Conservation (phyloP, 352 stramenopile species). For the Hyaloperonospora arabidopsidis region DNA sequence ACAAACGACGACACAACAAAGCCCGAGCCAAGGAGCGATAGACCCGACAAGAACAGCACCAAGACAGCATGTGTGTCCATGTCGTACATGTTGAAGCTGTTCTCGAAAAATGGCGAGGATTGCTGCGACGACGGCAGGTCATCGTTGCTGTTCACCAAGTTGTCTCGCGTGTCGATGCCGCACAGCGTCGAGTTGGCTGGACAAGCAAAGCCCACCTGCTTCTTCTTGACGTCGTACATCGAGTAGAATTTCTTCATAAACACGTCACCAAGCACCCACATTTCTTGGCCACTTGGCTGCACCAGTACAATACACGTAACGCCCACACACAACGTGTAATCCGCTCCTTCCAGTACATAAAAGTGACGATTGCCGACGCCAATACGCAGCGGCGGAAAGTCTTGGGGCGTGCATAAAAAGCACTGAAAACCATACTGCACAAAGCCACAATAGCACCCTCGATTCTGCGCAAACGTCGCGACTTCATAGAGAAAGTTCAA, state of each 20-base stretch:
- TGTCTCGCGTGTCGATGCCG: conserved; percentile 20
- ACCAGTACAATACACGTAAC: conserved; percentile 69
- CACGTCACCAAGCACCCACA: conserved; percentile 96
- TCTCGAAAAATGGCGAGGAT: conserved; percentile 41
- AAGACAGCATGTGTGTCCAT: conserved; percentile 70
- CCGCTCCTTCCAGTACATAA: conserved; percentile 53
- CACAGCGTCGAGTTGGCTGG: conserved; percentile 37
- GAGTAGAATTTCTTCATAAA: conserved; percentile 95
- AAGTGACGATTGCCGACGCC: conserved; percentile 54
- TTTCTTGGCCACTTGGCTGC: conserved; percentile 70
- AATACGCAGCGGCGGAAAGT: conserved; percentile 63
- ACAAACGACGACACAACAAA: conserved; percentile 66
- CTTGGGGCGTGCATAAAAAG: conserved; percentile 53
- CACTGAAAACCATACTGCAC: conserved; percentile 79
- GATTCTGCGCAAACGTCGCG: conserved; percentile 46
- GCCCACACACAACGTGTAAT: conserved; percentile 78
- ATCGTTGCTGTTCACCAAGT: conserved; percentile 12
- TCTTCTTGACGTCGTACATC: conserved; percentile 85
- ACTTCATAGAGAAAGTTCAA: conserved; percentile 67
- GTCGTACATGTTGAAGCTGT: conserved; percentile 64
- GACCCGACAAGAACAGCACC: conserved; percentile 61
- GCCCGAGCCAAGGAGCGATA: conserved; percentile 52
- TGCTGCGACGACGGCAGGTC: conserved; percentile 11
- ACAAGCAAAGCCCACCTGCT: conserved; percentile 82
- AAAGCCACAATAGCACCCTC: conserved; percentile 71